A percentile compares a stretch with the other conserved stretches of the same genome.
Conservation (phyloP, 2,329 filamentous ascomycete genomes). For the Talaromyces sp. region DNA sequence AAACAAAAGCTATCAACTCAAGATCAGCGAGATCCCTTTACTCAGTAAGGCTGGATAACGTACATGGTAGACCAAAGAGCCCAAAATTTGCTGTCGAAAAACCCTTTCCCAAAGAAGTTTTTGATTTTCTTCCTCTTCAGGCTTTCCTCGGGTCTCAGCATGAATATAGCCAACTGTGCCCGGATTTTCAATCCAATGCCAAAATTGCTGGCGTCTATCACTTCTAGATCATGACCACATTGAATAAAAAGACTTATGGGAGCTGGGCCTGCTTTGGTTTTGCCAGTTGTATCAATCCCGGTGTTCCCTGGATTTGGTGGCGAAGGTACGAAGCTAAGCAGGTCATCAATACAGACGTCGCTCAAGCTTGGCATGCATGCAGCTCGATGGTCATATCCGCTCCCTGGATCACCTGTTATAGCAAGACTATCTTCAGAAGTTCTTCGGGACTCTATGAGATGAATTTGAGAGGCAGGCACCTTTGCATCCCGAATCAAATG, state of each 20-base stretch:
- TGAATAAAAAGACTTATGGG: background rate
- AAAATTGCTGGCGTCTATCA: background rate
- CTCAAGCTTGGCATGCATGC: background rate
- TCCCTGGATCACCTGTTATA: background rate
- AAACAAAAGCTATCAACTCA: slow-evolving; percentile 11
- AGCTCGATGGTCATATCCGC: background rate
- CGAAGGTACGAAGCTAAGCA: background rate
- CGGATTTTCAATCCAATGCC: background rate
- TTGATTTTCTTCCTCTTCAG: background rate
- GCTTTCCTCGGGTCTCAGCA: background rate
- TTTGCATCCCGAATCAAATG: background rate
- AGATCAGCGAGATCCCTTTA: slow-evolving; percentile 3
- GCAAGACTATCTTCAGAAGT: background rate
- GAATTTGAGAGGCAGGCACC: background rate
- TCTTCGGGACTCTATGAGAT: background rate
- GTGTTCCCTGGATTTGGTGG: background rate
- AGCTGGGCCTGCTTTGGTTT: background rate
- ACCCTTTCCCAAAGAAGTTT: background rate
- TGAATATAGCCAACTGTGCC: background rate
- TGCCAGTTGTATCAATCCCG: background rate
- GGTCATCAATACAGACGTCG: background rate
- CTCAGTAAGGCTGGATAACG: slow-evolving; percentile 5
- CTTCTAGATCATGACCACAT: background rate
- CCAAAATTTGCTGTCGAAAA: background rate
- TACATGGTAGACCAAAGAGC: background rate